phyloP scores from a whole-genome alignment of 371 early-diverging fungal genomes.

The Mortierella sp. region DNA sequence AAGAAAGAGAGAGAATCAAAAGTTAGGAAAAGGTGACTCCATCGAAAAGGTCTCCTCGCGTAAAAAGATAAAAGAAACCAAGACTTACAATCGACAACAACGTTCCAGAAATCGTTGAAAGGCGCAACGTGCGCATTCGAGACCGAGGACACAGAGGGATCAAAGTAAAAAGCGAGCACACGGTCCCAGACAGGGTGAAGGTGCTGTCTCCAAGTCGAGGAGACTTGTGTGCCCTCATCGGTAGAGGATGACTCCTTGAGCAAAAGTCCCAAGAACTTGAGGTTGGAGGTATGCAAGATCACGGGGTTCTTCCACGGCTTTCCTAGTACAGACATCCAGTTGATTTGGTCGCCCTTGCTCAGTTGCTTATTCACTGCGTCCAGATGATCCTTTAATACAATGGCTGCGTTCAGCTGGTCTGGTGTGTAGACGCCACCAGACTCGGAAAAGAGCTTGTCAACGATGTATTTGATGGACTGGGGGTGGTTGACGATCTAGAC shows the following conservation, averaged over 20 bases:
- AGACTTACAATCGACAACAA: conserved; percentile 75
- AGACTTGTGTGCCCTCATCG: conserved; percentile 63
- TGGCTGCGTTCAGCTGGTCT: conserved; percentile 78
- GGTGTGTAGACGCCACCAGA: conserved; percentile 62
- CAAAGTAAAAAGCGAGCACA: conserved; percentile 67
- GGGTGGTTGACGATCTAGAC: conserved; percentile 37
- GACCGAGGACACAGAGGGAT: conserved; percentile 12
- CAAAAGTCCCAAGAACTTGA: conserved; percentile 62
- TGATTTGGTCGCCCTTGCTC: conserved; percentile 41
- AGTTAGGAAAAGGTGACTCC: background rate
- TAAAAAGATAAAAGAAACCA: background rate
- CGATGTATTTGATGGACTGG: conserved; percentile 58
- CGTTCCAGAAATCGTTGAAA: conserved; percentile 86
- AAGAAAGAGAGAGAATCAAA: too few relatives aligned
- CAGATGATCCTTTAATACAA: conserved; percentile 61
- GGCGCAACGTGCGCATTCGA: conserved; percentile 53
- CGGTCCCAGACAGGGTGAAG: conserved; percentile 86
- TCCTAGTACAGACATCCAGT: conserved; percentile 42
- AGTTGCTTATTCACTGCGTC: conserved; percentile 48
- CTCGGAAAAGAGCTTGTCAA: conserved; percentile 62
- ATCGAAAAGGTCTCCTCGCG: background rate
- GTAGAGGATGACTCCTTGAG: conserved; percentile 58
- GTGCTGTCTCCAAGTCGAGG: conserved; percentile 77
- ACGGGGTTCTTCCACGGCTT: conserved; percentile 62
- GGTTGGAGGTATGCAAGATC: conserved; percentile 67